Evolutionary conservation across 1,139 yeast species (phyloP).

Genomic region (Wickerhamomyces sp.): DNA sequence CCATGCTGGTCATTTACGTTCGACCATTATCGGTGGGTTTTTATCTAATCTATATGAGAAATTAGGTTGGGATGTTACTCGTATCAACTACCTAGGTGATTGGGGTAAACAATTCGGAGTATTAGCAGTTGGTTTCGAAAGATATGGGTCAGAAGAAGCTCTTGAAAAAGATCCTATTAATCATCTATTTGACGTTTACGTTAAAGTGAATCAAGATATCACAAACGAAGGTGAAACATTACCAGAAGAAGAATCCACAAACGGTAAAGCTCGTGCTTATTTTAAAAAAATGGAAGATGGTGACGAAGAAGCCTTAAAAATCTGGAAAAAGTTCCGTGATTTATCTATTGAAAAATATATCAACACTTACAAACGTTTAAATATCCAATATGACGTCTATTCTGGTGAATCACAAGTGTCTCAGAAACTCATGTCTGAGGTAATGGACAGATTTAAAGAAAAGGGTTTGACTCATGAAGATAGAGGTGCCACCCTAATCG

Average conservation of each 20-base stretch:
- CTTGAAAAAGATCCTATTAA: slow-evolving; percentile 80
- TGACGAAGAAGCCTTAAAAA: slow-evolving; percentile 68
- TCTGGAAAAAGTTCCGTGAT: slow-evolving; percentile 90
- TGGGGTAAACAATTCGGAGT: slow-evolving; percentile 99
- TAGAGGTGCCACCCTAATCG: slow-evolving; percentile 87
- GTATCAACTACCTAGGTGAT: slow-evolving; percentile 95
- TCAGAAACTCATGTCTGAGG: slow-evolving; percentile 64
- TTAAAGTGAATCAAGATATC: slow-evolving; percentile 76
- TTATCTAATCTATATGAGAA: slow-evolving; percentile 84
- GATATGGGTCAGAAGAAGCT: slow-evolving; percentile 76
- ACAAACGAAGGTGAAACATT: slow-evolving; percentile 67
- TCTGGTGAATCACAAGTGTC: slow-evolving; percentile 97
- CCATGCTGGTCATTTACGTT: slow-evolving; percentile 98
- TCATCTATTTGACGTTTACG: slow-evolving; percentile 94
- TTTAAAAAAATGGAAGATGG: slow-evolving; percentile 95
- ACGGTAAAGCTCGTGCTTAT: slow-evolving; percentile 82
- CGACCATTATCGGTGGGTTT: slow-evolving; percentile 98
- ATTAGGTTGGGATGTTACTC: slow-evolving; percentile 83
- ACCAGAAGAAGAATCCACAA: slow-evolving; percentile 52
- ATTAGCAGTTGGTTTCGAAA: slow-evolving; percentile 86
- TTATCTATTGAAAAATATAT: slow-evolving; percentile 82
- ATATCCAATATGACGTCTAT: slow-evolving; percentile 80
- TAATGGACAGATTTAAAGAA: slow-evolving; percentile 56
- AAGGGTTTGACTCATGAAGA: slow-evolving; percentile 79
- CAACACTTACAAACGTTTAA: slow-evolving; percentile 86